phyloP scores from a whole-genome alignment of 345 rosid genomes.

The Erodium maritimum region DNA sequence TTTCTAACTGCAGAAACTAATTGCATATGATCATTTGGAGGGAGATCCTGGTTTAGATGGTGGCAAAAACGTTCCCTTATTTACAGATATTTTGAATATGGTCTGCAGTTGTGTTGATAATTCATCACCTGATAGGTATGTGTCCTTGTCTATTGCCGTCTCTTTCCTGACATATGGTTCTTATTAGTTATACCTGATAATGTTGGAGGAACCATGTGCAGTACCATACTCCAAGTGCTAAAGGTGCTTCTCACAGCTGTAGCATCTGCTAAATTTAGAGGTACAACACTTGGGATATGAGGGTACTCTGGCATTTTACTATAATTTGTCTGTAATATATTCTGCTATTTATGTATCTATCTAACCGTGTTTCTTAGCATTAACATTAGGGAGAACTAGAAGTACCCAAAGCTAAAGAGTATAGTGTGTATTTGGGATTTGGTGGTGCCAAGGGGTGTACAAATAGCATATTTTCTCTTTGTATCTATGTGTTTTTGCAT shows the following conservation, averaged over 20 bases:
- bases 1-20: conserved; percentile 59
- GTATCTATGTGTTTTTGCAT: not conserved
- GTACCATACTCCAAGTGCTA: conserved; percentile 84
- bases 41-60: conserved; percentile 96
- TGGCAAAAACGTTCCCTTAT: conserved; percentile 68
- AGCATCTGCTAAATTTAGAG: conserved; percentile 88
- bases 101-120: conserved; percentile 84
- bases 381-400: too few species aligned
- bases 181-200: conserved; percentile 14
- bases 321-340: too few species aligned
- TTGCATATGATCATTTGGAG: conserved; percentile 92
- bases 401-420: too few species aligned
- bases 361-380: too few species aligned
- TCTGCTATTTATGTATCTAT: too few species aligned
- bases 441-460: too few species aligned
- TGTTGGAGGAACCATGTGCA: conserved; percentile 31
- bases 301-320: too few species aligned
- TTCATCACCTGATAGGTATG: conserved; percentile 90
- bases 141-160: conserved; percentile 3
- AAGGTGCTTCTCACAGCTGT: conserved; percentile 97
- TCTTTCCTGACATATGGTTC: conserved; percentile 2
- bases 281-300: too few species aligned
- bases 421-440: too few species aligned
- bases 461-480: conserved; percentile 6
- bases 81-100: conserved; percentile 85